Percentiles rank a stretch among this genome's conserved stretches.
These are phyloP conservation scores for Lactifluus volemus DNA, from an alignment of 768 basidiomycete genomes.

Conservation along the genomic window DNA sequence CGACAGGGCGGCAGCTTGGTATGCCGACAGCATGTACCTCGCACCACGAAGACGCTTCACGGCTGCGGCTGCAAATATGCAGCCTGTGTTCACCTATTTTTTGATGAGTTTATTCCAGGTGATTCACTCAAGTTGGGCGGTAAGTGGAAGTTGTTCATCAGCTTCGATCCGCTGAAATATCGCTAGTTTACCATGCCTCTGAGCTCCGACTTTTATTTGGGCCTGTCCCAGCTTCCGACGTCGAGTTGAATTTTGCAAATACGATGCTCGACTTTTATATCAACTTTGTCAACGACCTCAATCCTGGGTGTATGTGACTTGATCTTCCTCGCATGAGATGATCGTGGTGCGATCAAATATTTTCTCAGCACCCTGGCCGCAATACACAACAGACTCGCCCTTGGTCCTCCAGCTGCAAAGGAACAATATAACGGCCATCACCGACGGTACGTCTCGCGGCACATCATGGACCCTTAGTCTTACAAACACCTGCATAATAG, in stretches of 20 bases:
- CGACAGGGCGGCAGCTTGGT: constrained; percentile 48
- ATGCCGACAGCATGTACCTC: constrained; percentile 50
- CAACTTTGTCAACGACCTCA: constrained; percentile 46
- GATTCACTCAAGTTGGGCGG: constrained; percentile 41
- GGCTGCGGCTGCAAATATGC: constrained; percentile 36
- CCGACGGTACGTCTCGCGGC: constrained; percentile 35
- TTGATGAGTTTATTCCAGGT: constrained; percentile 50
- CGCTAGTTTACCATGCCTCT: constrained; percentile 39
- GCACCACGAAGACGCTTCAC: constrained; percentile 43
- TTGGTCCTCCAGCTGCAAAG: constrained; percentile 42
- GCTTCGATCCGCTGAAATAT: neutral
- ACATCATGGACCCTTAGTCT: neutral
- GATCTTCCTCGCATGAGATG: neutral
- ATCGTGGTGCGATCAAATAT: neutral
- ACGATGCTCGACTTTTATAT: constrained; percentile 45
- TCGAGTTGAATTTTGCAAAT: constrained; percentile 39
- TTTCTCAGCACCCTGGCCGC: constrained; percentile 38
- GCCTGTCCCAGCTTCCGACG: constrained; percentile 31
- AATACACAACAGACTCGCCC: constrained; percentile 29
- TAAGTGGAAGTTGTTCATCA: constrained; percentile 21
- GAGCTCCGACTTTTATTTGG: constrained; percentile 44
- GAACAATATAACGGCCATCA: constrained; percentile 44
- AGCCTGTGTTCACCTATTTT: constrained; percentile 47
- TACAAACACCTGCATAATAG: neutral
- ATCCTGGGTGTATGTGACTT: constrained; percentile 40